Conservation (phyloP, 768 basidiomycete genomes). For the Kwoniella botswanensis region DNA sequence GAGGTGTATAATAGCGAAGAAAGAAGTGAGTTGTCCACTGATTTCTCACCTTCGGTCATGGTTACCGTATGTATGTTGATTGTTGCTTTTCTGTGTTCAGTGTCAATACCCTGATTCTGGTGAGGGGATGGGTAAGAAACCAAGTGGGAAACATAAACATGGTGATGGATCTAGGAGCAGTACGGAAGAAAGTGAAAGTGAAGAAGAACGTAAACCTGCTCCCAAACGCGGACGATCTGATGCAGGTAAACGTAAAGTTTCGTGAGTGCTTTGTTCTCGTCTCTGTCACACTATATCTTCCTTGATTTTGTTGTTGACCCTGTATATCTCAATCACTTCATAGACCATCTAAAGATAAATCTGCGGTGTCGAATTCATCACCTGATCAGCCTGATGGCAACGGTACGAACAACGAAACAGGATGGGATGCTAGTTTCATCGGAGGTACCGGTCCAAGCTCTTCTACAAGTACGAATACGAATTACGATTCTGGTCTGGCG, state of each 20-base stretch:
- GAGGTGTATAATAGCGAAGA: constrained; percentile 81
- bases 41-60: too few species aligned
- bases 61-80: too few species aligned
- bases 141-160: constrained; percentile 10
- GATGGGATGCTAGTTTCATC: constrained; percentile 36
- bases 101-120: constrained; percentile 41
- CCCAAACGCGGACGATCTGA: constrained; percentile 12
- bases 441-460: constrained; percentile 19
- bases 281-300: not conserved
- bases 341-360: not conserved
- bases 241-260: constrained; percentile 7
- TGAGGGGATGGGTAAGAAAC: constrained; percentile 9
- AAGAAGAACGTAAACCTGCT: constrained; percentile 8
- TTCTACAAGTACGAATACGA: not conserved
- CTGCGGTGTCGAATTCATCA: not conserved
- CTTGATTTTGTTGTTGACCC: not conserved
- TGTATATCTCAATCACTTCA: not conserved
- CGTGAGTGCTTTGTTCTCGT: not conserved
- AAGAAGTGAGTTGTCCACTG: too few species aligned
- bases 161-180: constrained; percentile 13
- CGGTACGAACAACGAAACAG: constrained; percentile 4
- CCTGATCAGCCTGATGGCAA: constrained; percentile 5
- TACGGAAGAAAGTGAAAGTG: constrained; percentile 22
- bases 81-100: constrained; percentile 10
- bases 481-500: constrained; percentile 6